These are phyloP conservation scores for Persicaria maculosa DNA, from an alignment of 148 eudicot genomes.

Conservation along the genomic window DNA sequence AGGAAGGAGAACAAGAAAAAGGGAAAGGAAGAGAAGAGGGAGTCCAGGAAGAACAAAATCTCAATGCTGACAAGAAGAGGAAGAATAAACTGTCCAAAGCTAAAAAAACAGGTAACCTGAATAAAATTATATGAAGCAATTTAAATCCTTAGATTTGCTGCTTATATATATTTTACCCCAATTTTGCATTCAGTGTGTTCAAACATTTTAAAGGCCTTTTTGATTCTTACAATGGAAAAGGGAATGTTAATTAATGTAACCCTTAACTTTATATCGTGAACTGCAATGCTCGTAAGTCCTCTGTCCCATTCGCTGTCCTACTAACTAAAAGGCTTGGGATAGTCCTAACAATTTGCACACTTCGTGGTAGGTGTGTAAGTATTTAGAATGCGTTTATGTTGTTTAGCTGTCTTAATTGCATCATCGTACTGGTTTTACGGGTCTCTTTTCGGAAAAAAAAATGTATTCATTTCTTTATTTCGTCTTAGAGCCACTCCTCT, in stretches of 20 bases:
- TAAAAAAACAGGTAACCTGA: constrained; percentile 29
- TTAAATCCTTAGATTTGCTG: background rate
- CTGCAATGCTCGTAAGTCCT: no score
- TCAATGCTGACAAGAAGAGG: constrained; percentile 81
- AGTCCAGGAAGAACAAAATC: constrained; percentile 70
- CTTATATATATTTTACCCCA: background rate
- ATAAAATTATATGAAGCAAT: no score
- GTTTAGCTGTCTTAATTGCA: background rate
- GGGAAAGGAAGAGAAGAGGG: constrained; percentile 92
- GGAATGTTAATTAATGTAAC: no score
- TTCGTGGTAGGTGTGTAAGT: no score
- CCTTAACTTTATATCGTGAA: no score
- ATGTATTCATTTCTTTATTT: no score
- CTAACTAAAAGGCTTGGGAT: no score
- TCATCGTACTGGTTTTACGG: constrained; percentile 10
- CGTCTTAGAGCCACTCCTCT: no score
- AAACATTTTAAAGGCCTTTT: background rate
- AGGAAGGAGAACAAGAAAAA: constrained; percentile 91
- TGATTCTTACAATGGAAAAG: background rate
- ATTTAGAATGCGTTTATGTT: background rate
- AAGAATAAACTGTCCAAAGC: constrained; percentile 93
- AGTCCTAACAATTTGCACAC: no score
- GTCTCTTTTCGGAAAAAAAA: constrained; percentile 1
- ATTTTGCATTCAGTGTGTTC: background rate
- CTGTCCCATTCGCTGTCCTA: no score